Base-by-base conservation (phyloP, 1,284 basidiomycete genomes). In the Moniliella sp. region DNA sequence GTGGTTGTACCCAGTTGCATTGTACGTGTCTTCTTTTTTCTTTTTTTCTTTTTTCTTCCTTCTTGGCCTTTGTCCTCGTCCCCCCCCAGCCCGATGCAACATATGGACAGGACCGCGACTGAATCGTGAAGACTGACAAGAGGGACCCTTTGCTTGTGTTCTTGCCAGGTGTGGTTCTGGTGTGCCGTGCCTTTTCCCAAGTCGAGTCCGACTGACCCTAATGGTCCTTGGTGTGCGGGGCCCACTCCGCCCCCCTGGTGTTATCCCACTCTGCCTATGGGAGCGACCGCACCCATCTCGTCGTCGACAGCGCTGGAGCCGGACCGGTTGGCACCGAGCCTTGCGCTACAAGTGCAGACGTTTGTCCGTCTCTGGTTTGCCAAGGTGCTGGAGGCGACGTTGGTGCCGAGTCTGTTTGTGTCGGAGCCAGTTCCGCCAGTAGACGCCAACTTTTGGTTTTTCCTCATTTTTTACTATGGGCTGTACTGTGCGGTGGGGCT, bases 151-250 rank as follows among this genome's bases (percentile, higher is more conserved):
- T n/a, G n/a, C n/a, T n/a, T n/a, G n/a, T n/a, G n/a, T n/a, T n/a
- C 18, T 18, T 16, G 27, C 12, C 27, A 63, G 59, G 55, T 66
- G 1, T 69, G 68, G 68, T 31, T 66, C 1, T 70, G 68, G 68
- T 67, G 67, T 29, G 64, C 66, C 0, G 48, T 69, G 8, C 68
- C 68, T 2, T 69, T 70, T 32, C 68, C 68, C 0, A 63, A 67
- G 4, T 61, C 59, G 3, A 65, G 67, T 36, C 67, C 67, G 1
- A 61, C 53, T 32, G 39, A 47, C 19, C 39, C 42, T 1, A 42
- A 46, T 19, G 27, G 39, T 4, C 44, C 46, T 5, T 51, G 46
- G 46, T 51, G 48, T 33, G 7, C 21, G n/a, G 44, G 35, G 27
- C 43, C 43, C 0, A 44, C 40, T 36, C 1, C 33, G 39, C 36